Evolutionary conservation across 257 asterid genomes (phyloP).

Genomic region (Capsicum pubescens): DNA sequence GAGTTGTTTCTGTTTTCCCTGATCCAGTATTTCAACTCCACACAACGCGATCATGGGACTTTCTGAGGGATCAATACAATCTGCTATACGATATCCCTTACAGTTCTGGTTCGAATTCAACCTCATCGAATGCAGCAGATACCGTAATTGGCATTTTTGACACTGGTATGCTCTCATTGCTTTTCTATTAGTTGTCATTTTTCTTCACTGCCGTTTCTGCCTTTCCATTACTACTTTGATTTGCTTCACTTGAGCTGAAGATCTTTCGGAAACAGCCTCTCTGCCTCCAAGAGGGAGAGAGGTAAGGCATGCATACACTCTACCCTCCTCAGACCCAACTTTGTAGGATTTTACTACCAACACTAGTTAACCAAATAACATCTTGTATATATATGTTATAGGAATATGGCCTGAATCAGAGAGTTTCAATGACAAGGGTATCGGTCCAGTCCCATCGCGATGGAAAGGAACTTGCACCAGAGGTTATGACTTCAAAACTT

Average conservation of each 20-base stretch:
- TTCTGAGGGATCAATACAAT: not conserved
- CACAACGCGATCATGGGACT: constrained; percentile 35
- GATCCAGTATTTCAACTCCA: constrained; percentile 77
- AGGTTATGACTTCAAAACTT: constrained; percentile 57
- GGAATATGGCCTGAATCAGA: constrained; percentile 91
- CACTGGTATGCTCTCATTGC: not conserved
- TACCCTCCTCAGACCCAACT: no score
- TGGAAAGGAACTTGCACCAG: constrained; percentile 83
- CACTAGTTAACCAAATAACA: not conserved
- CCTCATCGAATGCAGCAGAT: constrained; percentile 24
- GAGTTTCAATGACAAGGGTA: constrained; percentile 62
- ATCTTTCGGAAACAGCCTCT: no score
- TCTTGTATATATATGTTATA: constrained; percentile 33
- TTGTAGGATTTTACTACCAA: not conserved
- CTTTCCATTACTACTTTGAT: no score
- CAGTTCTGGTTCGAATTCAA: not conserved
- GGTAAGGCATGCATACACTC: no score
- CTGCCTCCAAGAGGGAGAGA: no score
- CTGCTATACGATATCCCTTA: not conserved
- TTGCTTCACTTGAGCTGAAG: not conserved
- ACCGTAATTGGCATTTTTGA: constrained; percentile 28
- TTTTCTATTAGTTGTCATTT: no score
- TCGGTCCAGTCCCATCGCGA: constrained; percentile 60
- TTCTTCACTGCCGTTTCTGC: no score
- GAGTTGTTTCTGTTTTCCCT: constrained; percentile 83